Percentiles rank a stretch among this genome's conserved stretches.
These are phyloP conservation scores for Scenedesmus sp. DNA, from an alignment of 163 green algal genomes.

Conservation along the genomic window DNA sequence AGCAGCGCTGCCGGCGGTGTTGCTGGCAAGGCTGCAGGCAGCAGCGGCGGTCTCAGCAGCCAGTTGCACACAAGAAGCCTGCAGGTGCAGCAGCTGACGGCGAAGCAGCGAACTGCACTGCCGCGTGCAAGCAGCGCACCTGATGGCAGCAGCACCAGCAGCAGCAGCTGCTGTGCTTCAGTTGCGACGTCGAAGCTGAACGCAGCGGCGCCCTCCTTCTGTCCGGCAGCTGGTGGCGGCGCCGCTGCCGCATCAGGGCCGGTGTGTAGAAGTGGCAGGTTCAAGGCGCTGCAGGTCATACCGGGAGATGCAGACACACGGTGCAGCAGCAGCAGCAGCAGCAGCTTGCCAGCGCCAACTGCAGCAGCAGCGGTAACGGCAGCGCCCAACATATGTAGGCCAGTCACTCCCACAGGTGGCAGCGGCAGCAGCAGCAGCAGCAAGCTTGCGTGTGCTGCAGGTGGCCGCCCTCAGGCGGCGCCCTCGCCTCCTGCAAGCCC, in stretches of 20 bases:
- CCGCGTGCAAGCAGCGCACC: background rate
- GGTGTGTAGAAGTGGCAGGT: background rate
- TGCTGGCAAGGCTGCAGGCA: slow-evolving; percentile 2
- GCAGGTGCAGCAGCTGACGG: background rate
- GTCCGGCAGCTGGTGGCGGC: background rate
- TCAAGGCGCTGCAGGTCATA: background rate
- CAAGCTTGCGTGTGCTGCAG: background rate
- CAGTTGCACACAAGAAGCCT: background rate
- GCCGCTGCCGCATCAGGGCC: background rate
- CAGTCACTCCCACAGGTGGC: background rate
- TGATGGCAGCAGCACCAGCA: background rate
- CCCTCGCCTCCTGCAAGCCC: background rate
- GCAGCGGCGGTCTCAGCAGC: slow-evolving; percentile 18
- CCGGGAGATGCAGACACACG: background rate
- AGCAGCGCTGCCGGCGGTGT: background rate
- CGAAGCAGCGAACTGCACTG: background rate
- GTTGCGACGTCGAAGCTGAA: slow-evolving; percentile 31
- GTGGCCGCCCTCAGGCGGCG: background rate
- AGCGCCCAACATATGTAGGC: background rate
- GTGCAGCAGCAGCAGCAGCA: slow-evolving; percentile 31
- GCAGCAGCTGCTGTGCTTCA: background rate
- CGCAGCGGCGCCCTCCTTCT: slow-evolving; percentile 37
- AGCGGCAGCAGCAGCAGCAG: slow-evolving; percentile 4
- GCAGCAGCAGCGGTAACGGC: background rate
- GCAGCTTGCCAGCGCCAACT: background rate